Evolutionary conservation across 176 grass and related monocot genomes (phyloP).

Genomic region (Metroxylon sagu): DNA sequence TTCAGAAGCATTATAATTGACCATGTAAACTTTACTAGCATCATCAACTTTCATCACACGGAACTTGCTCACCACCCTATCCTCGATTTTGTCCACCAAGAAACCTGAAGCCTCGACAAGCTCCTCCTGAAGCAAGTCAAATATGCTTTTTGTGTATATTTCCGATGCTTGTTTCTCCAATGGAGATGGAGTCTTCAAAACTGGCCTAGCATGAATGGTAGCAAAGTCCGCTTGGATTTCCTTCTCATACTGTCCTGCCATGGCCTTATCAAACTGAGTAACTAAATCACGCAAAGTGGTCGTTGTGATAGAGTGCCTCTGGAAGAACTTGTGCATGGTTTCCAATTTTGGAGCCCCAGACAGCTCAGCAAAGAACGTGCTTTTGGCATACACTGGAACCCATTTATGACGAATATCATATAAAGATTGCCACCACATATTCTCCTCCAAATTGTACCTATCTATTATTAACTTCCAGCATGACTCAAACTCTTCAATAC

Average conservation of each 20-base stretch:
- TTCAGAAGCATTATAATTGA: conserved; percentile 30
- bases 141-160: conserved; percentile 44
- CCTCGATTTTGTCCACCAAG: conserved; percentile 25
- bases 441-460: conserved; percentile 36
- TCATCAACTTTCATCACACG: conserved; percentile 24
- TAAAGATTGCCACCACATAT: conserved; percentile 38
- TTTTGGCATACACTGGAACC: conserved; percentile 41
- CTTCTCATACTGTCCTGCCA: conserved; percentile 30
- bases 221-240: conserved; percentile 40
- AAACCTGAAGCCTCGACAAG: conserved; percentile 34
- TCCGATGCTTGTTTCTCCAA: conserved; percentile 61
- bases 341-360: conserved; percentile 30
- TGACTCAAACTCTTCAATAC: conserved; percentile 39
- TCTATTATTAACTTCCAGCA: conserved; percentile 31
- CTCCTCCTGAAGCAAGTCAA: conserved; percentile 48
- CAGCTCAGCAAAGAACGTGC: conserved; percentile 43
- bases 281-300: conserved; percentile 44
- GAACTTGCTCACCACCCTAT: conserved; percentile 27
- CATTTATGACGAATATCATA: conserved; percentile 39
- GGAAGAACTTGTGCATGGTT: conserved; percentile 51
- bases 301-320: conserved; percentile 46
- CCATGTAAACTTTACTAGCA: conserved; percentile 30
- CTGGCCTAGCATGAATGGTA: conserved; percentile 21
- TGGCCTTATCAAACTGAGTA: conserved; percentile 55
- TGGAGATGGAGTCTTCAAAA: conserved; percentile 41